Conservation (phyloP, 345 rosid genomes). For the Eucalyptus cloeziana region DNA sequence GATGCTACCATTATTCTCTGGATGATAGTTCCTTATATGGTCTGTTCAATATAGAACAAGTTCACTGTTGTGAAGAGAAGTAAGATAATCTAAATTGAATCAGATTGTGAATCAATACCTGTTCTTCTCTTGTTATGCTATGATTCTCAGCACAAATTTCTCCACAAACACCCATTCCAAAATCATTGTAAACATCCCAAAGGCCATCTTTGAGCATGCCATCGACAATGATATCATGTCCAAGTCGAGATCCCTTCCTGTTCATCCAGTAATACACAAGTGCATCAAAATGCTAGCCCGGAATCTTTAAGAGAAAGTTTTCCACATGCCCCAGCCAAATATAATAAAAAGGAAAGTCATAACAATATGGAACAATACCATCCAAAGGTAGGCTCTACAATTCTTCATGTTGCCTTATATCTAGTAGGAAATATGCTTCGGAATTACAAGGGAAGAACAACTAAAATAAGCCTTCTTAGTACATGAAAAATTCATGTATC, state of each 20-base stretch:
- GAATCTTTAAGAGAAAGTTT: background rate
- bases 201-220: constrained; percentile 95
- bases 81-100: background rate
- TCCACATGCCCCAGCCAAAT: background rate
- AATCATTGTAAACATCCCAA: constrained; percentile 96
- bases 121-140: constrained; percentile 61
- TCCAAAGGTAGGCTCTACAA: background rate
- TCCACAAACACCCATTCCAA: constrained; percentile 85
- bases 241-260: constrained; percentile 88
- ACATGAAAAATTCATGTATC: background rate
- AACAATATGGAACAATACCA: background rate
- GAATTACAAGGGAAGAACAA: background rate
- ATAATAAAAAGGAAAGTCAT: background rate
- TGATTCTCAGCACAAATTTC: constrained; percentile 85
- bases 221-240: constrained; percentile 76
- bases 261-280: background rate
- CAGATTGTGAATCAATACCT: constrained; percentile 25
- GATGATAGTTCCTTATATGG: background rate
- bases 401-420: background rate
- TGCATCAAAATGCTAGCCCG: background rate
- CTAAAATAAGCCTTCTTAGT: background rate
- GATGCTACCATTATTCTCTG: background rate
- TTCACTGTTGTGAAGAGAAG: background rate
- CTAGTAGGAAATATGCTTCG: background rate
- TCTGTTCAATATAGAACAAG: background rate